Evolutionary conservation across 805 yeast genomes (phyloP).

Genomic region (Schizosaccharomyces lindneri): DNA sequence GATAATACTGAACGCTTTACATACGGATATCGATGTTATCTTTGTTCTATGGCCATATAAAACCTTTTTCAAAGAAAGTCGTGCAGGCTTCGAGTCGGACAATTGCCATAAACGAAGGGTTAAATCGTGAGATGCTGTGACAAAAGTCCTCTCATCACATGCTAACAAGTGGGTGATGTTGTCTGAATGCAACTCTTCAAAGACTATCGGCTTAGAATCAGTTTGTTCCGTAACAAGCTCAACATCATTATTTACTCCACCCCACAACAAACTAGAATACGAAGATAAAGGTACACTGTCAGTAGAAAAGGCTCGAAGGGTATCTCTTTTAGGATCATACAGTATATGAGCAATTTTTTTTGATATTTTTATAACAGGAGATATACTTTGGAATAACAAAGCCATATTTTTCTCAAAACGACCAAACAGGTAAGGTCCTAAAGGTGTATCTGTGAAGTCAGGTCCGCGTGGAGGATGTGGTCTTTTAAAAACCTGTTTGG

Average conservation of each 20-base stretch:
- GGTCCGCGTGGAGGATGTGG: constrained; percentile 31
- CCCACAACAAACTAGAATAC: neutral
- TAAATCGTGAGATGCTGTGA: constrained; percentile 8
- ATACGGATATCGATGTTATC: constrained; percentile 23
- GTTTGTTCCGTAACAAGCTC: neutral
- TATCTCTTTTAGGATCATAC: neutral
- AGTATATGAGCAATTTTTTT: neutral
- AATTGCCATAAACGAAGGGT: constrained; percentile 18
- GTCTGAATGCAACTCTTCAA: constrained; percentile 7
- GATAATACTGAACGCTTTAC: constrained; percentile 29
- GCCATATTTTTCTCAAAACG: constrained; percentile 4
- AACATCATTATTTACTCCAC: neutral
- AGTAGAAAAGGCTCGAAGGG: neutral
- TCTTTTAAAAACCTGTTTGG: constrained; percentile 39
- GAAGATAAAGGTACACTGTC: neutral
- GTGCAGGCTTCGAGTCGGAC: constrained; percentile 5
- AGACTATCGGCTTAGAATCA: neutral
- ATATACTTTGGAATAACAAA: constrained; percentile 5
- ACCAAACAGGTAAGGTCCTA: neutral
- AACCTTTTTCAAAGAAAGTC: constrained; percentile 10
- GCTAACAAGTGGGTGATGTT: constrained; percentile 6
- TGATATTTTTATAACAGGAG: constrained; percentile 5
- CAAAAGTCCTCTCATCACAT: constrained; percentile 8
- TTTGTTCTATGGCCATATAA: constrained; percentile 33
- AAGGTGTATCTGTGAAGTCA: neutral